phyloP scores from a whole-genome alignment of 257 asterid species.

The Fraxinus pennsylvanica region DNA sequence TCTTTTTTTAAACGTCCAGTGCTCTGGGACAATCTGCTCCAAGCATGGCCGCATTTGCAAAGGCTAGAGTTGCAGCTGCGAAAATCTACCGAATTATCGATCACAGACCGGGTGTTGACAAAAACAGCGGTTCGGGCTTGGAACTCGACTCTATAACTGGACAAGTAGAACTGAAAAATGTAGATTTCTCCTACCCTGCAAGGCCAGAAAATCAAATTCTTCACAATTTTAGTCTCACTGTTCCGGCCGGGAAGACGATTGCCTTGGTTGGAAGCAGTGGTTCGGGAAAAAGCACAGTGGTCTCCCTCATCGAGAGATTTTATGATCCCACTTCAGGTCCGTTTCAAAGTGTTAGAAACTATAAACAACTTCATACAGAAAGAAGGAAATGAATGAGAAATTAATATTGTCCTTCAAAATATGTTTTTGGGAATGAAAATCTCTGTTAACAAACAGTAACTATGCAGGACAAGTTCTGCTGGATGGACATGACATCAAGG shows the following conservation, averaged over 20 bases:
- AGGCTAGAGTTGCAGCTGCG: constrained; percentile 92
- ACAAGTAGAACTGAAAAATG: constrained; percentile 69
- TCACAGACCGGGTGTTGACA: constrained; percentile 64
- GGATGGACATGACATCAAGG: constrained; percentile 55
- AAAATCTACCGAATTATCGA: constrained; percentile 74
- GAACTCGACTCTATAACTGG: constrained; percentile 72
- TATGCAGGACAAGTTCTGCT: constrained; percentile 63
- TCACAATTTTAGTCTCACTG: constrained; percentile 51
- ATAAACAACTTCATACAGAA: background rate
- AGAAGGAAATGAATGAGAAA: background rate
- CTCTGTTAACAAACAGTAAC: constrained; percentile 33
- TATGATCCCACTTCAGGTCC: constrained; percentile 81
- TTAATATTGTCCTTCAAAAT: background rate
- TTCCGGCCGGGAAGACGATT: constrained; percentile 82
- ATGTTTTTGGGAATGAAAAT: constrained; percentile 16
- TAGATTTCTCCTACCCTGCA: constrained; percentile 73
- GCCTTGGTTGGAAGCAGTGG: constrained; percentile 95
- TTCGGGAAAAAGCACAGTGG: constrained; percentile 91
- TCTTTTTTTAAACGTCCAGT: constrained; percentile 37
- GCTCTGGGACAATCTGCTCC: constrained; percentile 90
- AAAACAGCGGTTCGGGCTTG: constrained; percentile 55
- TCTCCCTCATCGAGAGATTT: constrained; percentile 87
- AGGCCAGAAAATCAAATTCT: constrained; percentile 71
- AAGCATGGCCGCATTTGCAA: constrained; percentile 89
- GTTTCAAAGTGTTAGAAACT: background rate